Conservation (phyloP, 2,329 filamentous ascomycete species). For the Verticillium zaregamsianum region DNA sequence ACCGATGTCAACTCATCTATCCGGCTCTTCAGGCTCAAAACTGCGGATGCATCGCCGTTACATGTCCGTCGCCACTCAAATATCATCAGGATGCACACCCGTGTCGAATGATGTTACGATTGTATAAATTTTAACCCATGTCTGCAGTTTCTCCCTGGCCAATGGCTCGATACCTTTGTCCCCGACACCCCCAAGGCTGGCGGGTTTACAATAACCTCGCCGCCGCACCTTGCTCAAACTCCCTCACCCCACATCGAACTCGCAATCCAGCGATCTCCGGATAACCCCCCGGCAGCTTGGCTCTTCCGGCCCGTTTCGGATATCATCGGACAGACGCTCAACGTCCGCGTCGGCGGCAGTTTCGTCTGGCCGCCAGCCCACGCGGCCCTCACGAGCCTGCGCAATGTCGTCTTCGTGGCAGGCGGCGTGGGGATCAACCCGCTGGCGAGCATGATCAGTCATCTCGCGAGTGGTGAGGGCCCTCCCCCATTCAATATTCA, state of each 20-base stretch:
- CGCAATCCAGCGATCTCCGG: slow-evolving; percentile 67
- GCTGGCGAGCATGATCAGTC: slow-evolving; percentile 67
- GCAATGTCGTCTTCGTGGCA: slow-evolving; percentile 68
- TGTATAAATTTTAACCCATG: slow-evolving; percentile 16
- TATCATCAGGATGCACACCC: neutral
- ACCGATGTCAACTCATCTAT: slow-evolving; percentile 62
- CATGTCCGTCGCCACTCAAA: neutral
- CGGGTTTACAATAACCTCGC: slow-evolving; percentile 83
- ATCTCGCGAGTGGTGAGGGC: slow-evolving; percentile 35
- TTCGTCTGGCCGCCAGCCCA: slow-evolving; percentile 71
- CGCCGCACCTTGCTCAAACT: slow-evolving; percentile 48
- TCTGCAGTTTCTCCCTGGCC: slow-evolving; percentile 68
- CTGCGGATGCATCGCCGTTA: neutral
- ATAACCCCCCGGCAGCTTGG: slow-evolving; percentile 72
- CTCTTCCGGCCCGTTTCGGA: slow-evolving; percentile 55
- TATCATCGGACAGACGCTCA: slow-evolving; percentile 56
- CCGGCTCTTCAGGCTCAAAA: slow-evolving; percentile 60
- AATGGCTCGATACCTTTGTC: slow-evolving; percentile 83
- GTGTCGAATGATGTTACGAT: neutral
- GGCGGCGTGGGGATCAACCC: slow-evolving; percentile 84
- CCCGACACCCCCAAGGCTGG: slow-evolving; percentile 67
- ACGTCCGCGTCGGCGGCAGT: slow-evolving; percentile 71
- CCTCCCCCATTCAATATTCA: slow-evolving; percentile 37
- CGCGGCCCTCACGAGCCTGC: slow-evolving; percentile 39
- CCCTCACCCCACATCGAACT: slow-evolving; percentile 62